These are phyloP conservation scores for Fusarium liriodendri DNA, from an alignment of 2,329 filamentous ascomycete genomes.

Conservation along the genomic window DNA sequence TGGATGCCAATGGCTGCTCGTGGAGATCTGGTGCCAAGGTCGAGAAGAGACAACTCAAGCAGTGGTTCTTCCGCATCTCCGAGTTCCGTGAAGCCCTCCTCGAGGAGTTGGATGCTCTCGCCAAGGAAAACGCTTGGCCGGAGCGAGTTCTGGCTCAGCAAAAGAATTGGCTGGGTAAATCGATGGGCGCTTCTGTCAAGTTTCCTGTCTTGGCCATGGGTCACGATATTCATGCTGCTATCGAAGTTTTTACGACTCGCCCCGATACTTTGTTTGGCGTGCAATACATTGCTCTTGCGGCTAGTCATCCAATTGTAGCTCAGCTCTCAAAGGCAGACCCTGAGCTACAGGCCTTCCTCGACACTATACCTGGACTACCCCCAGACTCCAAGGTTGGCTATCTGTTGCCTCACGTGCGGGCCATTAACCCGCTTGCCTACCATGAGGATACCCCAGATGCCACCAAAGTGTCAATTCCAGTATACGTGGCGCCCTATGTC, in stretches of 20 bases:
- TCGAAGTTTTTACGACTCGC: slow-evolving; percentile 86
- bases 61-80: slow-evolving; percentile 92
- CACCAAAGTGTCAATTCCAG: slow-evolving; percentile 70
- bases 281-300: slow-evolving; percentile 84
- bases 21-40: slow-evolving; percentile 91
- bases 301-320: slow-evolving; percentile 76
- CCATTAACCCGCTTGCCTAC: slow-evolving; percentile 73
- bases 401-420: slow-evolving; percentile 69
- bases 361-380: slow-evolving; percentile 67
- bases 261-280: slow-evolving; percentile 90
- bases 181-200: slow-evolving; percentile 76
- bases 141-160: slow-evolving; percentile 87
- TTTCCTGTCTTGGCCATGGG: slow-evolving; percentile 69
- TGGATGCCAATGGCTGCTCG: slow-evolving; percentile 85
- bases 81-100: slow-evolving; percentile 79
- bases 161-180: slow-evolving; percentile 88
- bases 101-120: slow-evolving; percentile 75
- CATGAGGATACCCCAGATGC: slow-evolving; percentile 62
- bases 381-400: slow-evolving; percentile 75
- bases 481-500: slow-evolving; percentile 88
- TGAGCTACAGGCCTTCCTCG: slow-evolving; percentile 75
- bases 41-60: slow-evolving; percentile 81
- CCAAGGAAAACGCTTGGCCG: slow-evolving; percentile 77
- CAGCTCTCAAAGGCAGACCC: slow-evolving; percentile 68
- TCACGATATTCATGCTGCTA: slow-evolving; percentile 55